Base-by-base conservation (phyloP, 2,329 filamentous ascomycete species). In the Colletotrichum sp. region DNA sequence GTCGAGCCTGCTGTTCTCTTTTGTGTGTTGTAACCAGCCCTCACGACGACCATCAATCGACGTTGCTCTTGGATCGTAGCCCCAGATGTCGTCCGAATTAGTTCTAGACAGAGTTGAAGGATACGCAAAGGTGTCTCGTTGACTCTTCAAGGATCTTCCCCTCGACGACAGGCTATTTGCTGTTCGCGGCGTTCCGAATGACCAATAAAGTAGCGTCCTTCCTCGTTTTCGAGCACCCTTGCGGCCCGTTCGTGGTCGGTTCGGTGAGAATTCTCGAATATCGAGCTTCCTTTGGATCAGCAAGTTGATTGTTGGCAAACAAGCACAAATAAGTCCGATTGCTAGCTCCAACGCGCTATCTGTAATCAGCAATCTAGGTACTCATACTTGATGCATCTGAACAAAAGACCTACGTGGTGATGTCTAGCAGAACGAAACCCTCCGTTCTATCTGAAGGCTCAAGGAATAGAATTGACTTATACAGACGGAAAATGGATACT, bases 401-500 rank as follows among this genome's bases (percentile, higher is more conserved):
- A 59, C 24, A 59, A 1, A 13, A 60, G 15, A 60, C 57, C 30
- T 30, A 72, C 71, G 64, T 72, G 3, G 71, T 72, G 9, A 72
- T 30, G 36, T 72, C 64, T 30, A 72, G n/a, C 12, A 62, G 3
- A 9, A 72, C 64, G 4, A 68, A 72, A 8, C 64, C 36, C n/a
- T 49, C 57, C 1, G 68, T 70, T 7, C 10, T n/a, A 9, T 70
- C 68, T 24, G 57, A n/a, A 2, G 68, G 68, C 6, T 64, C 34
- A 5, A 55, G 57, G 10, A 70, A 70, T 13, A 49, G 24, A 8
- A 68, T 21, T 1, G 36, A 32, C n/a, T 73, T 73, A 1, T 63
- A 73, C 4, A 82, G 67, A 6, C 82, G 75, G 59, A 79, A 83
- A 1, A 77, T 76, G 5, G 82, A 83, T 1, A 81, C 80, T 1